Evolutionary conservation across 257 asterid genomes (phyloP), one percentile per base, ranked within the genome.

Genomic region (Hygrophila difformis): DNA sequence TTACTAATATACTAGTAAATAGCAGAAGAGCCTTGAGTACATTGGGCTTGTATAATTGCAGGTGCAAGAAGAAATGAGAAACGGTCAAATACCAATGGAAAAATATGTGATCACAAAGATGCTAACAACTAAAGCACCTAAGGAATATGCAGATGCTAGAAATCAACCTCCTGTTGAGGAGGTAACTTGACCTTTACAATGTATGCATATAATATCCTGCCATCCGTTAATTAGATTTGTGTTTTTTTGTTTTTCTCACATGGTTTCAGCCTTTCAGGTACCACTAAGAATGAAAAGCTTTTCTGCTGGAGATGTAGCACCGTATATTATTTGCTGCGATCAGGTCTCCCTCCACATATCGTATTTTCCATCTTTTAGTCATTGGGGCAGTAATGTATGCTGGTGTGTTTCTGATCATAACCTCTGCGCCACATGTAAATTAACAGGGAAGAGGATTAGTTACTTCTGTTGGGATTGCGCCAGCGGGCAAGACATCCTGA

Each of bases 401-500:
- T n/a, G n/a, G n/a, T n/a, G n/a, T n/a, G n/a, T n/a, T n/a, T n/a
- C n/a, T n/a, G n/a, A n/a, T n/a, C n/a, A n/a, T n/a, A n/a, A n/a
- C n/a, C n/a, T n/a, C n/a, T n/a, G 21, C 33, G n/a, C n/a, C n/a
- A n/a, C 39, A 47, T 59, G 46, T 51, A 24, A 54, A 38, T 52
- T 51, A 60, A 38, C 53, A 91, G 98, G 98, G 87, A 55, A 75
- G 57, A 59, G 77, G 75, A 53, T 72, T 81, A n/a, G 55, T 75
- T 55, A 47, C 71, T 62, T 73, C 93, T 15, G 65, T 55, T 7
- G 98, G 98, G 40, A 91, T 91, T 67, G 85, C 98, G n/a, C 56
- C 96, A 76, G 68, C 87, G 98, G 49, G 98, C 98, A 47, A 91
- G 93, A 49, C 98, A 91, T 72, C 96, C 98, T 11, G 96, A 86